phyloP scores from a whole-genome alignment of 129 eudicot species.

The Helianthus annuus region DNA sequence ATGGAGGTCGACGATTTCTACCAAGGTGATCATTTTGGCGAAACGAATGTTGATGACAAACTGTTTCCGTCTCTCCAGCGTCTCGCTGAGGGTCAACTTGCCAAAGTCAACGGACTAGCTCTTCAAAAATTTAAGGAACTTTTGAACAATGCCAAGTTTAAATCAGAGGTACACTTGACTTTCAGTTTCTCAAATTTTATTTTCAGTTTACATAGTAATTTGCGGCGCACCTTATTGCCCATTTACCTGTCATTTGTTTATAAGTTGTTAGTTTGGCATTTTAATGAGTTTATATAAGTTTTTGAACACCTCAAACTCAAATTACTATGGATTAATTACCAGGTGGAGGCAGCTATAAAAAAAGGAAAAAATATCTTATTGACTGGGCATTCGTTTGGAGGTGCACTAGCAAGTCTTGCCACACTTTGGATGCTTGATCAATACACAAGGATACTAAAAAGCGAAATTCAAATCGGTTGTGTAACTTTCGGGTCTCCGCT shows the following conservation, averaged over 20 bases:
- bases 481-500: conserved; percentile 73
- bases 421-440: conserved; percentile 76
- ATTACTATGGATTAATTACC: conserved; percentile 18
- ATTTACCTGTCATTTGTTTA: too few relatives aligned
- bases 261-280: too few relatives aligned
- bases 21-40: conserved; percentile 23
- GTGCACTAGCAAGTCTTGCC: conserved; percentile 64
- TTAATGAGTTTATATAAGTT: not conserved
- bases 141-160: conserved; percentile 5
- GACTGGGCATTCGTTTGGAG: conserved; percentile 76
- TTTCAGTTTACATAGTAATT: not conserved
- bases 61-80: conserved; percentile 26
- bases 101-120: conserved; percentile 29
- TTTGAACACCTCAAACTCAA: conserved; percentile 5
- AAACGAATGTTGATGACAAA: not conserved
- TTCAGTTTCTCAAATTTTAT: conserved; percentile 7
- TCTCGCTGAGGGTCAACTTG: conserved; percentile 27
- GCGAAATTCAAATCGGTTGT: conserved; percentile 6
- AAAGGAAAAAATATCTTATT: conserved; percentile 52
- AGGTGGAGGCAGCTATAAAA: conserved; percentile 62
- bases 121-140: conserved; percentile 1
- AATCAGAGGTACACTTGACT: conserved; percentile 26
- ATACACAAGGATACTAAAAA: conserved; percentile 30
- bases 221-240: too few relatives aligned
- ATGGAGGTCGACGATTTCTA: conserved; percentile 2